Evolutionary conservation across 768 basidiomycete species (phyloP).

Genomic region (Albatrellus ellisii): DNA sequence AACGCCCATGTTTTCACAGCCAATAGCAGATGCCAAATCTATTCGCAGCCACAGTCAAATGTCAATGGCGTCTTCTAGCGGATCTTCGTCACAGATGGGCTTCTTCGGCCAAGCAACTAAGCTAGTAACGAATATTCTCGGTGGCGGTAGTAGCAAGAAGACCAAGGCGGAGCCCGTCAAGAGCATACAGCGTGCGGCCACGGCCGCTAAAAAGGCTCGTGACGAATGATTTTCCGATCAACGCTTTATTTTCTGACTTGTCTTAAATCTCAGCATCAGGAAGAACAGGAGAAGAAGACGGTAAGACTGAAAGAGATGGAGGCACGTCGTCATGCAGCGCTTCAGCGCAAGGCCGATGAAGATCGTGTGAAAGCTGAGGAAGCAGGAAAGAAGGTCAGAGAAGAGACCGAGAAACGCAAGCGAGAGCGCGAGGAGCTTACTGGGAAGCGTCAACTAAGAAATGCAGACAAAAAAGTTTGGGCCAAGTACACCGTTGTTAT

Average conservation of each 20-base stretch:
- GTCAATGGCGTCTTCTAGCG: conserved; percentile 33
- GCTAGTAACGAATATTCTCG: conserved; percentile 51
- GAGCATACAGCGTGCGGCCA: conserved; percentile 70
- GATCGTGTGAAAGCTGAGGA: conserved; percentile 51
- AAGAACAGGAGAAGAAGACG: conserved; percentile 71
- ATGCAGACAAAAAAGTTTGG: conserved; percentile 42
- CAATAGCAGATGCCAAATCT: conserved; percentile 14
- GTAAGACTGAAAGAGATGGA: conserved; percentile 73
- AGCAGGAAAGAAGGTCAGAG: conserved; percentile 59
- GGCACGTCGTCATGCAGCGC: conserved; percentile 53
- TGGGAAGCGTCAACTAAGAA: conserved; percentile 51
- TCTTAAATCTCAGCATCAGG: conserved; percentile 57
- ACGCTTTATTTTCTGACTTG: not conserved
- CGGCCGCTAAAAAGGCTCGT: conserved; percentile 80
- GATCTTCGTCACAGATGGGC: conserved; percentile 28
- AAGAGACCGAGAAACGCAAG: conserved; percentile 67
- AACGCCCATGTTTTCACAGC: not conserved
- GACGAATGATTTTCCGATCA: not conserved
- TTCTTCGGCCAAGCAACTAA: conserved; percentile 63
- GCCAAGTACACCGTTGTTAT: not conserved
- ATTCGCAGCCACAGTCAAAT: conserved; percentile 38
- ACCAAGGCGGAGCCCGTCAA: conserved; percentile 58
- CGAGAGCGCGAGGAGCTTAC: conserved; percentile 70
- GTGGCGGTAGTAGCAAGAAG: conserved; percentile 50
- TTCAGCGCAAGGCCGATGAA: conserved; percentile 69